Evolutionary conservation across 2,329 filamentous ascomycete species (phyloP).

Genomic region (Stachybotrys echinatus): DNA sequence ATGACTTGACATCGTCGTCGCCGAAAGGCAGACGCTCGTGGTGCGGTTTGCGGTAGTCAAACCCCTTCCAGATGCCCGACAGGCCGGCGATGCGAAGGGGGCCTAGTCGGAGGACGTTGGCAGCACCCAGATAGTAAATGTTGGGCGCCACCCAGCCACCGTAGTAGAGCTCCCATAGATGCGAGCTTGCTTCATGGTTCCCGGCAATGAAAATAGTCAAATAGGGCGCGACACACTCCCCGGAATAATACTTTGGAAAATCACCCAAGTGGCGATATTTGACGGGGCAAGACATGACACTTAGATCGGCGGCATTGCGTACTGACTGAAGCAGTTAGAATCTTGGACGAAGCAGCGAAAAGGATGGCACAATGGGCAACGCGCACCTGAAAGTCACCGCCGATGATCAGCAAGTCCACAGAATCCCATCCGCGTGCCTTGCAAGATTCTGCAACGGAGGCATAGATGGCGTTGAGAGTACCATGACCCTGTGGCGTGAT

Average conservation of each 20-base stretch:
- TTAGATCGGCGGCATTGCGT: slow-evolving; percentile 82
- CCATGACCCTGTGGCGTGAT: slow-evolving; percentile 70
- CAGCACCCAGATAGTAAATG: slow-evolving; percentile 94
- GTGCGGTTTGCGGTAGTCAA: slow-evolving; percentile 80
- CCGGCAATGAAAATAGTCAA: slow-evolving; percentile 89
- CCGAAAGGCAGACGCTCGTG: slow-evolving; percentile 83
- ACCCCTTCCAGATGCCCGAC: slow-evolving; percentile 92
- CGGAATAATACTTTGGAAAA: slow-evolving; percentile 92
- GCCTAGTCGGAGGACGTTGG: slow-evolving; percentile 80
- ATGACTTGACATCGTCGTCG: slow-evolving; percentile 66
- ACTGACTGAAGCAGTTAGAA: slow-evolving; percentile 53
- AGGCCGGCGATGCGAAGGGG: slow-evolving; percentile 83
- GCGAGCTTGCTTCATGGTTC: slow-evolving; percentile 90
- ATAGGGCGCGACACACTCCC: slow-evolving; percentile 70
- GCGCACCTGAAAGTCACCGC: slow-evolving; percentile 84
- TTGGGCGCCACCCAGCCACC: slow-evolving; percentile 96
- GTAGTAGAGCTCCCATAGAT: slow-evolving; percentile 90
- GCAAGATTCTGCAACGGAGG: slow-evolving; percentile 65
- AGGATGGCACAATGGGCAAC: background rate
- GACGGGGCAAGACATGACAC: slow-evolving; percentile 79
- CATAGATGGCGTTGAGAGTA: slow-evolving; percentile 85
- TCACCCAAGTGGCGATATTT: slow-evolving; percentile 89
- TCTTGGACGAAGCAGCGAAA: background rate
- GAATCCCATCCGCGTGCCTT: slow-evolving; percentile 69
- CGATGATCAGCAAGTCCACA: slow-evolving; percentile 88